Evolutionary conservation across 306 rosid genomes (phyloP), one percentile per base, ranked within the genome.

Genomic region (Dalbergia cultrata): DNA sequence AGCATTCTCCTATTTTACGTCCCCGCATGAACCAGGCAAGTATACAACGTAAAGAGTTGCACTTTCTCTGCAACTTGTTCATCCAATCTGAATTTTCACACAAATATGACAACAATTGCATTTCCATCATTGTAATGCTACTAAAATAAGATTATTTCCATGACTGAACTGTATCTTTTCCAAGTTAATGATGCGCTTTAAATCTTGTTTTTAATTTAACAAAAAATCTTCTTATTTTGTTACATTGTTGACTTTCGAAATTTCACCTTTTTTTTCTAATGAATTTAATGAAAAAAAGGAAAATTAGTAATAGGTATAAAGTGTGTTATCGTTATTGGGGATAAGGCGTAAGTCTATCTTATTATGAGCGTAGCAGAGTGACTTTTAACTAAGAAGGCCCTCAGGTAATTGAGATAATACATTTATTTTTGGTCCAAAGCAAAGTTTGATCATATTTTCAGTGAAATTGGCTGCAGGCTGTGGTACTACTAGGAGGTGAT

Each of bases 11-110:
- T 4, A 26, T 89, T 66, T 74, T 89, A 57, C 93, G 98, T 12
- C 98, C 98, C 18, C 81, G 86, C 47, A 94, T 92, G 97, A 86
- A 90, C 79, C 92, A 92, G 97, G 98, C 79, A 85, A 85, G 94
- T 73, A 13, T 39, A 59, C 58, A 65, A 71, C 33, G 50, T 67
- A 59, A 1, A 58, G 67, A 8, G 31, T 26, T 26, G 50, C 74
- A 61, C n/a, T 17, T 59, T 59, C 59, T 19, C 19, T 56, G 17
- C 61, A 56, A 17, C 22, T 56, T 9, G 61, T 56, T 56, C 26
- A 17, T 56, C 22, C 26, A 56, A 56, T 17, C 21, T 56, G 26
- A 56, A 56, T 8, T 9, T 56, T 56, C 61, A 56, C 61, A n/a
- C 33, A 7, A 26, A 26, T 26, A 26, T 26, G 31, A 26, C 31